These are phyloP conservation scores for Hygrophoropsis aurantiaca DNA, from an alignment of 768 basidiomycete genomes.

Conservation along the genomic window DNA sequence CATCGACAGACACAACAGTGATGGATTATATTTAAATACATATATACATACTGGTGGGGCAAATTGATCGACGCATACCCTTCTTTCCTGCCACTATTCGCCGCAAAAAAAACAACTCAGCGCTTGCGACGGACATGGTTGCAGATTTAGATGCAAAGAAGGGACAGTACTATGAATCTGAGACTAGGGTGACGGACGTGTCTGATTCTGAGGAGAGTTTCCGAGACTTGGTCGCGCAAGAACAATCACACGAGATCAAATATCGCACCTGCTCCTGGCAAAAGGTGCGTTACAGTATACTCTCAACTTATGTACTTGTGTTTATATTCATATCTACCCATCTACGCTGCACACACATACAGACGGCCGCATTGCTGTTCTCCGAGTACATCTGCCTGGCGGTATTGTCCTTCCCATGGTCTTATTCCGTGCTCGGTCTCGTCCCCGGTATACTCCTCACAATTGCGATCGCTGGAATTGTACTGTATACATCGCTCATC, in stretches of 20 bases:
- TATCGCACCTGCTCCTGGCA: slow-evolving; percentile 48
- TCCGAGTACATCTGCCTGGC: slow-evolving; percentile 48
- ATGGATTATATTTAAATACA: too few species aligned
- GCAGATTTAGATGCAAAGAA: too few species aligned
- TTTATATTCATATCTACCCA: background rate
- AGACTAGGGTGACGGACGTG: background rate
- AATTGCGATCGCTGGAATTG: slow-evolving; percentile 35
- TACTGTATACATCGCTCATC: slow-evolving; percentile 47
- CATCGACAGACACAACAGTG: too few species aligned
- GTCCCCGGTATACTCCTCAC: slow-evolving; percentile 44
- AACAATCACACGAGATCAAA: slow-evolving; percentile 33
- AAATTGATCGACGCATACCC: too few species aligned
- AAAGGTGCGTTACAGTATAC: slow-evolving; percentile 38
- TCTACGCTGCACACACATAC: background rate
- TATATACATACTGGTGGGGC: too few species aligned
- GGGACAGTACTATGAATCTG: background rate
- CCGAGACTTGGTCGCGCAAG: slow-evolving; percentile 7
- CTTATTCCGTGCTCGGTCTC: slow-evolving; percentile 44
- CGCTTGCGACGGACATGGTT: too few species aligned
- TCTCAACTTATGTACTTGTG: too few species aligned
- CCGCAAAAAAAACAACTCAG: too few species aligned
- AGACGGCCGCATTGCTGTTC: slow-evolving; percentile 46
- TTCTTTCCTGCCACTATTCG: too few species aligned
- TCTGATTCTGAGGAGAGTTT: background rate
- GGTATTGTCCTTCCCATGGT: slow-evolving; percentile 41